Evolutionary conservation across 495 filamentous ascomycete species (phyloP).

Genomic region (Aspergillus carlsbadensis): DNA sequence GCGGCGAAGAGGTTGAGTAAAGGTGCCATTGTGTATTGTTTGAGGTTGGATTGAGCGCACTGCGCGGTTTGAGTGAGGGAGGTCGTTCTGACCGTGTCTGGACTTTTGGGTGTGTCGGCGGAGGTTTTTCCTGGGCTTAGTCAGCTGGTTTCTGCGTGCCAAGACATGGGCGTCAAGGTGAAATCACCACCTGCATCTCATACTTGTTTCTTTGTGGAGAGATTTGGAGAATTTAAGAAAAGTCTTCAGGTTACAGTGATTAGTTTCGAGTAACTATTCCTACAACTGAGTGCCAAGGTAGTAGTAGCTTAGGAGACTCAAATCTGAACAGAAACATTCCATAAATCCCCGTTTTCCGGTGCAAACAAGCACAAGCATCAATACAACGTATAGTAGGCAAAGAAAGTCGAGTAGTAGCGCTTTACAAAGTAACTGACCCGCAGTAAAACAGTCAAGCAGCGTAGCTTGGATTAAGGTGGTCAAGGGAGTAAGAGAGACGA

Average conservation of each 20-base stretch:
- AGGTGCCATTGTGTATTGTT: constrained; percentile 30
- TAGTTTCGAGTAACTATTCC: background rate
- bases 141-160: constrained; percentile 12
- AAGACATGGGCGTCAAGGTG: constrained; percentile 8
- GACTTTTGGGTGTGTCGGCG: constrained; percentile 8
- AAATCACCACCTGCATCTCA: background rate
- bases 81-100: constrained; percentile 14
- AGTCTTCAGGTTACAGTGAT: background rate
- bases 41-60: background rate
- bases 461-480: background rate
- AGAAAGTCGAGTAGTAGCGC: background rate
- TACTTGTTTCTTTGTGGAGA: too few relatives aligned
- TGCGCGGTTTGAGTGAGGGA: constrained; percentile 6
- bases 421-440: constrained; percentile 15
- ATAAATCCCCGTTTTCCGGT: background rate
- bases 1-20: constrained; percentile 40
- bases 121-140: constrained; percentile 28
- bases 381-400: background rate
- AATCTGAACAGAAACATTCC: background rate
- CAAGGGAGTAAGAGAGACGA: background rate
- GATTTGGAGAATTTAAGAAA: background rate
- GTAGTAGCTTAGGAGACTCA: background rate
- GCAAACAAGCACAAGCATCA: background rate
- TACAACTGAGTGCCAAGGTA: background rate
- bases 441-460: constrained; percentile 15